Evolutionary conservation across 495 filamentous ascomycete species (phyloP), one percentile per base, ranked within the genome.

Genomic region (Hypoxylon lienhwacheense): DNA sequence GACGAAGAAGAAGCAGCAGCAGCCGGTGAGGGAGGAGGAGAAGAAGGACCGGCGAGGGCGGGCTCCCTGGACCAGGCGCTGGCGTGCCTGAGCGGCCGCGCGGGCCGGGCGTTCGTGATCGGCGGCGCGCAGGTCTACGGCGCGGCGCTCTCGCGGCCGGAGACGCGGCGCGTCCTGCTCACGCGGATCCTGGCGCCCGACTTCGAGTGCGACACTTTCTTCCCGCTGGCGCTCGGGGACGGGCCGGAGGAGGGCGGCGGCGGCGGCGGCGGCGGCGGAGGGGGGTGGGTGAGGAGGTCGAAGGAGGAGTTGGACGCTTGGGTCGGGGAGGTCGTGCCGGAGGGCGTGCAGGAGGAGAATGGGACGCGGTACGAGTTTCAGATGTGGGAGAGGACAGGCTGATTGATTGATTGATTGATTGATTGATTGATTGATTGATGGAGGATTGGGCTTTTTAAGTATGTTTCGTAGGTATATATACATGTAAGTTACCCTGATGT

Each of bases 191-290:
- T 73, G 60, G 67, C 59, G 48, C 41, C 44, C 5, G 83, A 81
- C 41, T 96, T 86, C 73, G 89, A 91, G 57, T 96, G 91, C 69
- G 93, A 98, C 83, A 87, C 86, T 0, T 87, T 87, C 53, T 97
- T 97, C 65, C 87, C 88, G 4, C 54, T 87, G 19, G 72, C 78
- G 66, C 63, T 88, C 37, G 67, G 59, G 12, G 73, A 74, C 22
- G 70, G 63, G 72, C 72, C 17, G 25, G 4, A n/a, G 7, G 1
- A 3, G 49, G 29, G 42, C 55, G 64, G 14, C 87, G 85, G 85
- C 37, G 67, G 59, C n/a, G 73, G 74, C 22, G 70, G 63, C 14
- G 72, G 73, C 17, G 25, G 4, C n/a, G 7, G 1, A 3, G 49
- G 29, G 42, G 56, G 64, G 14, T 87, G 85, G 85, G 59, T 37